Base-by-base conservation (phyloP, 805 yeast species). In the Alloascoidea africana region DNA sequence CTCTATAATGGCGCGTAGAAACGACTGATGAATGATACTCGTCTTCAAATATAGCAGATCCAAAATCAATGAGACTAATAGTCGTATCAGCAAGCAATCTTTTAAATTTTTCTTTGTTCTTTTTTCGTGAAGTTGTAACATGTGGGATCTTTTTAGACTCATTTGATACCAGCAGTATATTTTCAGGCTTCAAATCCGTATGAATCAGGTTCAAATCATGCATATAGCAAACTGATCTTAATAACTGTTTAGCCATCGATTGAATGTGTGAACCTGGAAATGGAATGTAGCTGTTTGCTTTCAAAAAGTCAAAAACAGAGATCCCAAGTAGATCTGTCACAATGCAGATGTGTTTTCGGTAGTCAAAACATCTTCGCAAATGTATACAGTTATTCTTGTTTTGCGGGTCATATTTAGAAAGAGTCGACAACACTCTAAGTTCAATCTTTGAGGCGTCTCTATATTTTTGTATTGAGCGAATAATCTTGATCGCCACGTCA, bases 181-280 rank as follows among this genome's bases (percentile, higher is more conserved):
- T 91, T 56, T 91, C 99, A 1, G 99, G 99, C 59, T 91, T 91
- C 46, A 91, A 65, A 56, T 91, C 99, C 0, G 99, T 91, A 58
- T 91, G 99, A 33, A 91, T 84, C 36, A 91, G 66, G 38, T 80
- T 83, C 53, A 91, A 63, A 50, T 84, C 94, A 55, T 91, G 99
- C 43, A 91, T 62, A 50, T 81, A 89, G 1, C 91, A 81, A 32
- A 89, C 93, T 0, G 91, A 78, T 44, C 86, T 66, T 16, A 91
- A 64, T 41, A 91, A 58, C 58, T 91, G 99, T 52, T 77, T 75
- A 16, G 93, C 78, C 42, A 91, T 76, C 2, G 85, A 81, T 59
- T 84, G 96, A 30, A 89, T 78, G 47, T 91, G 99, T 4, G 82
- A 70, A 0, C 95, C 94, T 0, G 97, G 96, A 55, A 87, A 91